Base-by-base conservation (phyloP, 2,329 filamentous ascomycete species). In the Colletotrichum endophyticum region DNA sequence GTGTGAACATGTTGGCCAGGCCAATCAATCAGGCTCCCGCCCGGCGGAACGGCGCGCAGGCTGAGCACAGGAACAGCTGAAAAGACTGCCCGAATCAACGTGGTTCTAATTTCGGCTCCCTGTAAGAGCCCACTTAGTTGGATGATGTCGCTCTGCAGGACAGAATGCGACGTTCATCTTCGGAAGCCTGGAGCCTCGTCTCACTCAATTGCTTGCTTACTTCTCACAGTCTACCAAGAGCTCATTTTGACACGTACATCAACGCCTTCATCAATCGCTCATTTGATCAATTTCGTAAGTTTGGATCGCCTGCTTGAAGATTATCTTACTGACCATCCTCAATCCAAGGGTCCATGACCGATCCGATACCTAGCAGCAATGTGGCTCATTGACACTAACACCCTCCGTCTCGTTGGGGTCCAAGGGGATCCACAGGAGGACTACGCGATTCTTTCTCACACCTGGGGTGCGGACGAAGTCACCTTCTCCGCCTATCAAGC, bases 381-480 rank as follows among this genome's bases (percentile, higher is more conserved):
- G 81, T 77, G 82, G 28, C 78, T 84, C 8, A 77, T 84, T 8
- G 79, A 83, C 68, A 76, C 76, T 1, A 19, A 71, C 7, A 80
- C 72, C 4, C 68, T 77, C 30, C 30, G 75, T 3, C 78, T 84
- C 16, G 71, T 81, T 22, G 76, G 68, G 32, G 80, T 83, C 36
- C 73, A 78, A 5, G 78, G 78, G 25, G 79, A 79, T 49, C 67
- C 72, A 2, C 78, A 19, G 25, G 71, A 36, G 12, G 56, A 53
- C 1, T 86, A 85, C 63, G 83, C 82, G 13, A 85, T 85, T 36
- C 78, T 86, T 1, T 85, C 84, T 5, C 84, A 85, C 64, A 85
- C 83, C 0, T 86, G 84, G 84, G 80, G 79, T 22, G 71, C 79
- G 4, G 80, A 81, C 2, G 83, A 85, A 63, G 79, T 84, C 2